Evolutionary conservation across 2,329 filamentous ascomycete genomes (phyloP), one percentile per base, ranked within the genome.

Genomic region (Diaporthe destruens): DNA sequence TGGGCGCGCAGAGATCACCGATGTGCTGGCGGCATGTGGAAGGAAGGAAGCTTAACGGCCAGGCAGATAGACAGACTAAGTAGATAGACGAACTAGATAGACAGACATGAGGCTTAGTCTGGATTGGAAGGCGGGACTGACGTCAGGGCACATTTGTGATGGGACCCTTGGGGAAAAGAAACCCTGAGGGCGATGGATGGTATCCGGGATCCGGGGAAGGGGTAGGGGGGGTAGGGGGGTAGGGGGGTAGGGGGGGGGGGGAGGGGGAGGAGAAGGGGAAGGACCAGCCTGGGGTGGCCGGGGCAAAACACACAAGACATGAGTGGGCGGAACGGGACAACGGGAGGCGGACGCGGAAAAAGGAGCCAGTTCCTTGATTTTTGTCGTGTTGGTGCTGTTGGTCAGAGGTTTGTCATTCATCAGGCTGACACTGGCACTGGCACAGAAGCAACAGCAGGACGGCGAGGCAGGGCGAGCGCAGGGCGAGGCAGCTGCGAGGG

Each of bases 341-440:
- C 61, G 61, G 18, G 42, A 16, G 18, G 12, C 36, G 25, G 29
- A 34, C 25, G 49, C 42, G 36, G 8, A 14, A 42, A 14, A 6
- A 6, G 1, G 20, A 23, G 23, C 3, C 20, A 39, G 47, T 65
- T 65, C 29, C 61, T 25, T 36, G 61, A 39, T 39, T 39, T 39
- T 18, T 65, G 49, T 65, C 20, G 32, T 20, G 25, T 25, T 7
- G 34, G n/a, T 18, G 6, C 6, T 9, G 25, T 65, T 65, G 59
- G 61, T 65, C 6, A 65, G 61, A 66, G n/a, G 61, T 66, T 66
- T 66, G 61, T 66, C 61, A 66, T 66, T 39, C 44, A 36, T 39
- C 44, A 36, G 44, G 20, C 61, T 36, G 47, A 51, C 23, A 51
- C n/a, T 12, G n/a, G n/a, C n/a, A n/a, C n/a, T n/a, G n/a, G n/a